Conservation (phyloP, 345 rosid species). For the Populus simonii region DNA sequence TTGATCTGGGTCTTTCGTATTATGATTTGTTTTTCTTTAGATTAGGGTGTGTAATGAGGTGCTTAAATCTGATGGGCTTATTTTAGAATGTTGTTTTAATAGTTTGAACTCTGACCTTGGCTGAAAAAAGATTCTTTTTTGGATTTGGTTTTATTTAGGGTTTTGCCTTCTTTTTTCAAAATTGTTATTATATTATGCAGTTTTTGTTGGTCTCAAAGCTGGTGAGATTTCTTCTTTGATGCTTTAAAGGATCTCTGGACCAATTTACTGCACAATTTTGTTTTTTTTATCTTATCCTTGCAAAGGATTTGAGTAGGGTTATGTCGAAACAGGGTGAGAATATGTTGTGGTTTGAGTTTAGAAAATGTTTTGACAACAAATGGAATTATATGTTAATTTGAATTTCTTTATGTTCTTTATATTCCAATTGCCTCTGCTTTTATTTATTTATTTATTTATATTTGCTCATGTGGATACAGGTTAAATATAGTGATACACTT, state of each 20-base stretch:
- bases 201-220: not conserved
- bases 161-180: not conserved
- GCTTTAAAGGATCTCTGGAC: not conserved
- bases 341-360: not conserved
- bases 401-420: not conserved
- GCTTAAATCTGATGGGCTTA: not conserved
- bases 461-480: constrained; percentile 41
- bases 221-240: not conserved
- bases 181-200: not conserved
- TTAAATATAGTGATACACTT: constrained; percentile 61
- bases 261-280: not conserved
- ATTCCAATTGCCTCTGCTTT: not conserved
- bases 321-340: not conserved
- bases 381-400: not conserved
- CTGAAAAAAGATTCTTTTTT: not conserved
- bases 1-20: not conserved
- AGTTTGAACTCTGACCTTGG: not conserved
- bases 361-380: not conserved
- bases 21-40: not conserved
- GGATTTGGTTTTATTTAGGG: not conserved
- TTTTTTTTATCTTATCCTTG: not conserved
- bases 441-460: not conserved
- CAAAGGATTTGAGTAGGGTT: not conserved
- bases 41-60: not conserved
- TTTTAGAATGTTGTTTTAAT: not conserved